phyloP scores from a whole-genome alignment of 2,329 filamentous ascomycete species.

The Curvularia sp. region DNA sequence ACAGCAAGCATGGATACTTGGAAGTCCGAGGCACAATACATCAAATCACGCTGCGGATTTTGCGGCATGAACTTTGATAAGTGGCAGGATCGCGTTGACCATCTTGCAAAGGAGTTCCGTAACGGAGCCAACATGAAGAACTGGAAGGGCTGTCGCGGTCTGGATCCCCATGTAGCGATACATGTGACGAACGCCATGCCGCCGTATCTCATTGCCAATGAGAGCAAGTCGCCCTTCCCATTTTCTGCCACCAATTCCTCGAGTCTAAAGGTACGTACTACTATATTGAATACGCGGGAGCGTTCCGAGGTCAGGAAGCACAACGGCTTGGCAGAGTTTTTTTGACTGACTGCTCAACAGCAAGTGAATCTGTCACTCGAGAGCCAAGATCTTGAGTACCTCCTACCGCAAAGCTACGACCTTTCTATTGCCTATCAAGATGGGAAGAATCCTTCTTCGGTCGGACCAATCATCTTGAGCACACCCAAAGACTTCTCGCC shows the following conservation, averaged over 20 bases:
- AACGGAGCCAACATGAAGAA: slow-evolving; percentile 60
- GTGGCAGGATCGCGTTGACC: slow-evolving; percentile 61
- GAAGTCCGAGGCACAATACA: slow-evolving; percentile 62
- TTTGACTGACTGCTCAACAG: slow-evolving; percentile 25
- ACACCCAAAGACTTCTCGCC: slow-evolving; percentile 27
- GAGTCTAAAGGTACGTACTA: slow-evolving; percentile 38
- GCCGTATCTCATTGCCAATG: slow-evolving; percentile 59
- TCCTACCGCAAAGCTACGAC: slow-evolving; percentile 29
- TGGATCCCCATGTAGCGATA: slow-evolving; percentile 57
- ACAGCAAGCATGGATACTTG: slow-evolving; percentile 69
- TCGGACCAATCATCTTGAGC: slow-evolving; percentile 29
- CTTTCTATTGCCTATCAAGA: slow-evolving; percentile 30
- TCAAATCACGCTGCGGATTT: slow-evolving; percentile 64
- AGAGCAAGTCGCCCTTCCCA: slow-evolving; percentile 55
- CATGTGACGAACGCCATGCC: slow-evolving; percentile 61
- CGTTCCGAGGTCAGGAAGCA: background rate
- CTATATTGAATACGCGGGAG: slow-evolving; percentile 5
- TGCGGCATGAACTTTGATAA: slow-evolving; percentile 56
- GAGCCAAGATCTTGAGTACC: slow-evolving; percentile 36
- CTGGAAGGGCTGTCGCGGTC: slow-evolving; percentile 63
- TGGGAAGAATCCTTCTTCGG: slow-evolving; percentile 16
- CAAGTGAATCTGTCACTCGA: slow-evolving; percentile 25
- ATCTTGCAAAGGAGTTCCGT: slow-evolving; percentile 63
- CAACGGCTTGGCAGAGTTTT: background rate
- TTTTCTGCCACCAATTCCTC: slow-evolving; percentile 54